phyloP scores from a whole-genome alignment of 192 early-diverging fungal species.

The Geranomyces michiganensis region DNA sequence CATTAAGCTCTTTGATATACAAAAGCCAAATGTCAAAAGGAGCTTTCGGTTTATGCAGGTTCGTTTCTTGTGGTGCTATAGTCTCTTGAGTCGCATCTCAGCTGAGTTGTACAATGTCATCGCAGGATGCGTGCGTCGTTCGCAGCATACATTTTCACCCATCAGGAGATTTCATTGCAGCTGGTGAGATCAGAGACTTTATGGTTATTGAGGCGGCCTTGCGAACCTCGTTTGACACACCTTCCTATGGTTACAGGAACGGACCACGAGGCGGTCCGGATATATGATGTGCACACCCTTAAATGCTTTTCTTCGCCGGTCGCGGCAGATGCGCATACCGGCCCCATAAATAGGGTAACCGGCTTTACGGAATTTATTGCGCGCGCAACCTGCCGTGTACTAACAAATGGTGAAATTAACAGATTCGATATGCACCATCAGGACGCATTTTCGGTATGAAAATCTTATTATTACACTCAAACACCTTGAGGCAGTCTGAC shows the following conservation, averaged over 20 bases:
- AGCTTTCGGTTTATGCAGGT: constrained; percentile 83
- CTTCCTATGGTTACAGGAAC: constrained; percentile 48
- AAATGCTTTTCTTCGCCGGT: constrained; percentile 75
- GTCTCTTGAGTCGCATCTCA: not conserved
- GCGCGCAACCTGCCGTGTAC: too few species aligned
- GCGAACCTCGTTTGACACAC: constrained; percentile 75
- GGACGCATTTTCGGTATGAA: constrained; percentile 69
- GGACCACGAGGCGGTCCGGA: constrained; percentile 76
- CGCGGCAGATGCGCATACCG: constrained; percentile 48
- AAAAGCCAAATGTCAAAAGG: constrained; percentile 75
- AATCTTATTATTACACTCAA: not conserved
- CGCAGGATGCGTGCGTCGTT: constrained; percentile 74
- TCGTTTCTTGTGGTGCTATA: too few species aligned
- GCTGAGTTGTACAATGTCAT: not conserved
- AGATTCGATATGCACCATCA: constrained; percentile 73
- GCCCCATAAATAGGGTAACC: constrained; percentile 53
- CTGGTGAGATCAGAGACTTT: constrained; percentile 62
- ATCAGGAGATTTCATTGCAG: constrained; percentile 78
- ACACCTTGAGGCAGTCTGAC: not conserved
- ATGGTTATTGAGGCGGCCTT: constrained; percentile 61
- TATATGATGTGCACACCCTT: constrained; percentile 84
- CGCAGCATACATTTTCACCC: constrained; percentile 90
- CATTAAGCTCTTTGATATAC: constrained; percentile 90
- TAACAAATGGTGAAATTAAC: constrained; percentile 32
- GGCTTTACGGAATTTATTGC: too few species aligned